A percentile compares a stretch with the other conserved stretches of the same genome.
phyloP scores from a whole-genome alignment of 257 asterid species.

The Rhazya stricta region DNA sequence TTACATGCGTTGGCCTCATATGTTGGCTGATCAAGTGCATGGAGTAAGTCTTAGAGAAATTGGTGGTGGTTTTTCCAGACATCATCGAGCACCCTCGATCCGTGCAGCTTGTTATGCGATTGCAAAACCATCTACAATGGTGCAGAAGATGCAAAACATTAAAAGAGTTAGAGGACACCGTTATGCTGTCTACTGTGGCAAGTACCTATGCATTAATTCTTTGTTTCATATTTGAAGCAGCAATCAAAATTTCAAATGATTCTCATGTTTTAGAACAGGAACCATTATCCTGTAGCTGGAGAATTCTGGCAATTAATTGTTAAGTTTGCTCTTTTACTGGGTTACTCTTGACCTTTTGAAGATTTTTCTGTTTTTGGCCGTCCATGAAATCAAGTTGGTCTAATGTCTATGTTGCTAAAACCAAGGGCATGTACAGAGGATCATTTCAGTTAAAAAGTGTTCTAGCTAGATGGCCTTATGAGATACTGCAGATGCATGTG shows the following conservation, averaged over 20 bases:
- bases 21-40: slow-evolving; percentile 80
- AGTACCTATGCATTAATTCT: slow-evolving; percentile 6
- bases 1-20: slow-evolving; percentile 94
- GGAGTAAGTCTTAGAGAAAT: slow-evolving; percentile 86
- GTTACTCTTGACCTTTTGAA: background rate
- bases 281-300: background rate
- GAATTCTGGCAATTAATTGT: background rate
- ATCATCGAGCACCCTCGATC: slow-evolving; percentile 85
- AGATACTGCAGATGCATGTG: background rate
- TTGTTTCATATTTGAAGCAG: background rate
- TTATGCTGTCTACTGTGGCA: slow-evolving; percentile 93
- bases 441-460: background rate
- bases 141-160: slow-evolving; percentile 81
- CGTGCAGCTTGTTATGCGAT: slow-evolving; percentile 93
- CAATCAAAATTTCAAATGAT: background rate
- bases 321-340: background rate
- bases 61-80: slow-evolving; percentile 92
- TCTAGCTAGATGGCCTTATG: background rate
- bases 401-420: background rate
- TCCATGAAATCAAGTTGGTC: background rate
- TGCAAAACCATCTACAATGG: slow-evolving; percentile 93
- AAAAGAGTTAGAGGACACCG: slow-evolving; percentile 83
- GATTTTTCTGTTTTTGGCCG: background rate
- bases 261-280: too few relatives aligned
- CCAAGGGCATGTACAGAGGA: background rate